Conservation (phyloP, 2,329 filamentous ascomycete genomes). For the Hortaea sp. region DNA sequence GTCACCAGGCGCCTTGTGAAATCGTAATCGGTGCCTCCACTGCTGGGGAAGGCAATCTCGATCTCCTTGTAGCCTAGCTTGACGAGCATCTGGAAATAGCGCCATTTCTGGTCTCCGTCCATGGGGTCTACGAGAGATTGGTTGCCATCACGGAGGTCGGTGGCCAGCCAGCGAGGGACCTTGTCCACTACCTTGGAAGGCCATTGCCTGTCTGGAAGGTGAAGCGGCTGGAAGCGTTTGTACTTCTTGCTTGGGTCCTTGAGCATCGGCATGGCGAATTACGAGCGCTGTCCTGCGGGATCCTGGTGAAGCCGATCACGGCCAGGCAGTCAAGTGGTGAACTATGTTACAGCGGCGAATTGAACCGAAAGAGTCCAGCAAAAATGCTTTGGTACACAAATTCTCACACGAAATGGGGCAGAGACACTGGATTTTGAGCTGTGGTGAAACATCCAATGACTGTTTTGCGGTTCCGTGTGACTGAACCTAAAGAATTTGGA, state of each 20-base stretch:
- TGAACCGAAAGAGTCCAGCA: too few species aligned
- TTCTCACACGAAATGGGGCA: neutral
- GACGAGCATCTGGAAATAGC: constrained; percentile 88
- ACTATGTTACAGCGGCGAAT: neutral
- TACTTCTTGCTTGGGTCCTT: constrained; percentile 70
- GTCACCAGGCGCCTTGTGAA: constrained; percentile 82
- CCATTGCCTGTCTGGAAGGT: constrained; percentile 69
- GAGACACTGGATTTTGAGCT: neutral
- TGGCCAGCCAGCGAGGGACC: constrained; percentile 82
- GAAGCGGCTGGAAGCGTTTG: constrained; percentile 55
- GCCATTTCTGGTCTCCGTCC: constrained; percentile 92
- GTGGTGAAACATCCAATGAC: neutral
- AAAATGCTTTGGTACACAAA: neutral
- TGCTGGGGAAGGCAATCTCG: constrained; percentile 89
- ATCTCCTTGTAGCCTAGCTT: constrained; percentile 96
- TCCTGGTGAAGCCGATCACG: neutral
- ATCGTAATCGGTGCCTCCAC: constrained; percentile 91
- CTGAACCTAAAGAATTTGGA: neutral
- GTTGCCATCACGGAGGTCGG: constrained; percentile 84
- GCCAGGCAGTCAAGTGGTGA: neutral
- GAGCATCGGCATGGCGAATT: constrained; percentile 32
- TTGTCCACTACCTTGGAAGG: constrained; percentile 72
- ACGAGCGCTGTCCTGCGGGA: neutral
- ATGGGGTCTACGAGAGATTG: constrained; percentile 89
- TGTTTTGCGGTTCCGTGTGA: neutral